A percentile compares a stretch with the other conserved stretches of the same genome.
These are phyloP conservation scores for Tubosaeta sp. DNA, from an alignment of 768 basidiomycete genomes.

Conservation along the genomic window DNA sequence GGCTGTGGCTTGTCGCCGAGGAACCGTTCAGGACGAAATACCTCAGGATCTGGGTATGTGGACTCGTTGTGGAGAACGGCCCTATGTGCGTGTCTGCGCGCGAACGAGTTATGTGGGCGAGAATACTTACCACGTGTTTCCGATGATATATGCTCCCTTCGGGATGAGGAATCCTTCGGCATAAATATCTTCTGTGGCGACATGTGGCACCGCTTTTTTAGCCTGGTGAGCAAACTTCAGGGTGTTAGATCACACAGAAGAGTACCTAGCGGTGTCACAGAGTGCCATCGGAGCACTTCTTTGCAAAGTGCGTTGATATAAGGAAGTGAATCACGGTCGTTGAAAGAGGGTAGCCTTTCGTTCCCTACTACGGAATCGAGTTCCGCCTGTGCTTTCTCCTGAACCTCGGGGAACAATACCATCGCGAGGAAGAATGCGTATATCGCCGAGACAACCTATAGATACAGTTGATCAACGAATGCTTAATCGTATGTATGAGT, in stretches of 20 bases:
- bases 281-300: slow-evolving; percentile 26
- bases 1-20: neutral
- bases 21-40: neutral
- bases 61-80: neutral
- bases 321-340: slow-evolving; percentile 21
- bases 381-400: slow-evolving; percentile 22
- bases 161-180: slow-evolving; percentile 16
- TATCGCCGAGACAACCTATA: slow-evolving; percentile 12
- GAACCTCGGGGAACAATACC: slow-evolving; percentile 21
- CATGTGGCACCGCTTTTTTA: slow-evolving; percentile 13
- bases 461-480: neutral
- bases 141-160: slow-evolving; percentile 19
- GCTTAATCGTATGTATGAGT: slow-evolving; percentile 35
- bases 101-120: neutral
- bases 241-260: slow-evolving; percentile 23
- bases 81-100: neutral
- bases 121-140: slow-evolving; percentile 23
- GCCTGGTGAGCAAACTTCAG: neutral
- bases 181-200: slow-evolving; percentile 19
- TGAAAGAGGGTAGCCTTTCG: slow-evolving; percentile 18
- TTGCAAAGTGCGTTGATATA: slow-evolving; percentile 25
- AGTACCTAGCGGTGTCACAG: slow-evolving; percentile 12
- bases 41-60: neutral
- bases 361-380: slow-evolving; percentile 22
- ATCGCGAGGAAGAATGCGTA: slow-evolving; percentile 26